These are phyloP conservation scores for Begonia fuchsioides DNA, from an alignment of 306 rosid species.

Conservation along the genomic window DNA sequence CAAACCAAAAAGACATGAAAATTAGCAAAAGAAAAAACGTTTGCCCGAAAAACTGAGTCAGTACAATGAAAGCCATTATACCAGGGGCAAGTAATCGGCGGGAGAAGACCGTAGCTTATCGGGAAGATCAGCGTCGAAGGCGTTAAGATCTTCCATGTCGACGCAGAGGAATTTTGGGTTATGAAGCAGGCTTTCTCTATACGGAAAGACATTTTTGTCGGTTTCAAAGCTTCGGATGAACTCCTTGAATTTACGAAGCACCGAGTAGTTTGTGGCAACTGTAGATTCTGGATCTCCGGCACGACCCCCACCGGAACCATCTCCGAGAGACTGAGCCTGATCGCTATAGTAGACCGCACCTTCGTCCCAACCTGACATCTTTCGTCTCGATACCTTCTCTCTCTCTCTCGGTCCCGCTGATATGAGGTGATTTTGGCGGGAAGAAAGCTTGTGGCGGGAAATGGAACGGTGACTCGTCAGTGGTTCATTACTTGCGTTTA, in stretches of 20 bases:
- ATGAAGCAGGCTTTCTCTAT: slow-evolving; percentile 69
- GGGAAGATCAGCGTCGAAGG: slow-evolving; percentile 69
- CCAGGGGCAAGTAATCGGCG: slow-evolving; percentile 71
- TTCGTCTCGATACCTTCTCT: slow-evolving; percentile 1
- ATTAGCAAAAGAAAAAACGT: too few species aligned
- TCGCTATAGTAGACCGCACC: slow-evolving; percentile 92
- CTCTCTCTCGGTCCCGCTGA: neutral
- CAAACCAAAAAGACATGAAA: neutral
- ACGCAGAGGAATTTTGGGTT: slow-evolving; percentile 47
- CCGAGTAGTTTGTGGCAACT: slow-evolving; percentile 43
- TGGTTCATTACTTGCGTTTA: too few species aligned
- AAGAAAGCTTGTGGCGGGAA: slow-evolving; percentile 41
- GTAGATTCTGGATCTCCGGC: slow-evolving; percentile 18
- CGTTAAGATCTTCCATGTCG: slow-evolving; percentile 60
- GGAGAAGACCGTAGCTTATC: slow-evolving; percentile 71
- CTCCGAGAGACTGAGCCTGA: slow-evolving; percentile 81
- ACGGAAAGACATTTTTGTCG: slow-evolving; percentile 53
- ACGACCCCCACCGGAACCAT: slow-evolving; percentile 21
- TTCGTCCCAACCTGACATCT: slow-evolving; percentile 99
- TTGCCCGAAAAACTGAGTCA: neutral
- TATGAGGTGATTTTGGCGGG: slow-evolving; percentile 11
- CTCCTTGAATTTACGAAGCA: slow-evolving; percentile 76
- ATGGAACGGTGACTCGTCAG: neutral
- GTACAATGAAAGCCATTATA: slow-evolving; percentile 2
- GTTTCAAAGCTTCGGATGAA: slow-evolving; percentile 82